phyloP scores from a whole-genome alignment of 2,329 filamentous ascomycete genomes.

The Byssochlamys sp. region DNA sequence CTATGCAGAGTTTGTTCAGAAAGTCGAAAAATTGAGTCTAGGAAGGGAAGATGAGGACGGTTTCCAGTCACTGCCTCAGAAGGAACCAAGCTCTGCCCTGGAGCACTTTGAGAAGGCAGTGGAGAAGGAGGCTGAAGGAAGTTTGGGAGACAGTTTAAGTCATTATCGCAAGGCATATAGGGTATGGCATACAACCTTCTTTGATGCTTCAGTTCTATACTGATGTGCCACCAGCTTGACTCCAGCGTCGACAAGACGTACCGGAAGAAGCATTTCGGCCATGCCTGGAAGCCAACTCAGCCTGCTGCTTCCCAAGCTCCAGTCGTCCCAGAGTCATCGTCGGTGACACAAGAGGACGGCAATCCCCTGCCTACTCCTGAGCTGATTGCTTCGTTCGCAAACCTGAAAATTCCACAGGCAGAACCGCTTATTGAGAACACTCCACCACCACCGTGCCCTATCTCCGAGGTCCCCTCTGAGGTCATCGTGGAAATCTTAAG shows the following conservation, averaged over 20 bases:
- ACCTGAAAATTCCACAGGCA: slow-evolving; percentile 57
- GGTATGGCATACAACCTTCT: slow-evolving; percentile 37
- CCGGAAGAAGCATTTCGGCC: slow-evolving; percentile 81
- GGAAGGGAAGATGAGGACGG: slow-evolving; percentile 28
- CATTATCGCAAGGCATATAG: slow-evolving; percentile 85
- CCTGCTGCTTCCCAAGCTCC: slow-evolving; percentile 42
- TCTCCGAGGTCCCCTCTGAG: slow-evolving; percentile 70
- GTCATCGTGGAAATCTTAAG: slow-evolving; percentile 69
- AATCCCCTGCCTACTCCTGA: slow-evolving; percentile 48
- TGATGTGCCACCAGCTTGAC: slow-evolving; percentile 56
- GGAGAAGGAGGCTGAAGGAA: slow-evolving; percentile 75
- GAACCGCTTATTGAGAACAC: slow-evolving; percentile 62
- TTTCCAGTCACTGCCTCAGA: slow-evolving; percentile 21
- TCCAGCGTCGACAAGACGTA: slow-evolving; percentile 74
- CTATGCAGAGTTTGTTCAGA: slow-evolving; percentile 25
- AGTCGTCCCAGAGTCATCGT: slow-evolving; percentile 43
- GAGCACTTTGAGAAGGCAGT: slow-evolving; percentile 91
- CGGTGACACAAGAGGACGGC: slow-evolving; percentile 47
- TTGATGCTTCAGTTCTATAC: slow-evolving; percentile 4
- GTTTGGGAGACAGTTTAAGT: slow-evolving; percentile 74
- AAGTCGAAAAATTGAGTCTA: slow-evolving; percentile 27
- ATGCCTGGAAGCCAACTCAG: slow-evolving; percentile 44
- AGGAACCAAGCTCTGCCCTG: slow-evolving; percentile 63
- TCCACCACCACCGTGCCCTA: slow-evolving; percentile 66
- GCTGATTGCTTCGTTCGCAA: slow-evolving; percentile 66